Base-by-base conservation (phyloP, 2,329 filamentous ascomycete genomes). In the Xylariaceae sp. region DNA sequence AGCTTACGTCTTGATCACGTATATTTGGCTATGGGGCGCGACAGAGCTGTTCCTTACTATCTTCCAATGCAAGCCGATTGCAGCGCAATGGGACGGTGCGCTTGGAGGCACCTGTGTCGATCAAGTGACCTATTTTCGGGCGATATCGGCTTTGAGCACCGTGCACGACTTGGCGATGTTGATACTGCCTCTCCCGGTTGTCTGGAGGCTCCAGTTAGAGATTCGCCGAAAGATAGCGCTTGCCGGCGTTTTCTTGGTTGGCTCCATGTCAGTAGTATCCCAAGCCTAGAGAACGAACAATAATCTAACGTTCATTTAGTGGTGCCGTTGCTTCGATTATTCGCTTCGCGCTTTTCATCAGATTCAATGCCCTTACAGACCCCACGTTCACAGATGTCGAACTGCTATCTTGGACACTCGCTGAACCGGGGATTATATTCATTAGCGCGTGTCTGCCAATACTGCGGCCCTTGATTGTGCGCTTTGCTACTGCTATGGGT, bases 141-240 rank as follows among this genome's bases (percentile, higher is more conserved):
- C 56, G 55, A 24, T 55, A 11, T 43, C 43, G 40, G 44, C 57
- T 16, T 53, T 56, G 3, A 59, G 59, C 21, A 23, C 53, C 8
- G 50, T 61, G 33, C 56, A 59, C 29, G 58, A 61, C 8, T 45
- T 55, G 11, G 43, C 39, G n/a, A 59, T 61, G 53, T 44, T 61
- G 33, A 40, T 57, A 26, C n/a, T 57, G 10, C 58, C 58, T 8
- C 29, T 41, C 11, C 55, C 58, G 7, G 35, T 55, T 8, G 48
- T 60, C 13, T 57, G 56, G 58, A 54, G 26, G 23, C 47, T 59
- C 20, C 43, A 61, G 44, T 35, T 61, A 24, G 41, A 39, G 3
- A 23, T 55, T 16, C 53, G 50, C 8, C 42, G 57, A 24, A 61
- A 61, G 30, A 30, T 59, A 2, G 58, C 58, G 26, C 32, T 60